Evolutionary conservation across 2,329 filamentous ascomycete genomes (phyloP).

Genomic region (Aspergillus calidoustus): DNA sequence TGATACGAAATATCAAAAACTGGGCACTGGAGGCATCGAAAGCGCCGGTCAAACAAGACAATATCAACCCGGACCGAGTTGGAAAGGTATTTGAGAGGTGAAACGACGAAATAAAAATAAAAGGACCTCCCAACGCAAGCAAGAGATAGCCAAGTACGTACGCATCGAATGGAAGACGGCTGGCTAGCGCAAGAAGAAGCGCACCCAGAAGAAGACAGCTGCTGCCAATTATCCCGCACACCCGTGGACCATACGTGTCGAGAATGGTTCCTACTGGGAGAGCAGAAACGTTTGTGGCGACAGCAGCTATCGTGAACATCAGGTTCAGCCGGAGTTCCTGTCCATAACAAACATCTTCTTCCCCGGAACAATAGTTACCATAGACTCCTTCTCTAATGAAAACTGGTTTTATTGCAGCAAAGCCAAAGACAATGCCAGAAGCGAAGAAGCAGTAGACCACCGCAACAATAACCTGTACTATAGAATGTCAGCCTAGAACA

Average conservation of each 20-base stretch:
- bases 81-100: slow-evolving; percentile 86
- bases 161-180: slow-evolving; percentile 70
- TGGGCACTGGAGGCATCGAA: slow-evolving; percentile 83
- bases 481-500: slow-evolving; percentile 12
- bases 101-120: slow-evolving; percentile 81
- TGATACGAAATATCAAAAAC: slow-evolving; percentile 73
- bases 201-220: slow-evolving; percentile 72
- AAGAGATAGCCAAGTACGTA: slow-evolving; percentile 76
- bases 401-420: slow-evolving; percentile 81
- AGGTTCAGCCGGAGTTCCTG: slow-evolving; percentile 73
- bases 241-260: slow-evolving; percentile 78
- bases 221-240: slow-evolving; percentile 74
- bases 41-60: slow-evolving; percentile 78
- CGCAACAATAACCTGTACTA: slow-evolving; percentile 71
- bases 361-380: slow-evolving; percentile 62
- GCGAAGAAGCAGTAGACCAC: slow-evolving; percentile 76
- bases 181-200: slow-evolving; percentile 71
- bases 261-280: slow-evolving; percentile 84
- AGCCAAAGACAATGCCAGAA: slow-evolving; percentile 81
- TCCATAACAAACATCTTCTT: slow-evolving; percentile 61
- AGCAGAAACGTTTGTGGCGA: slow-evolving; percentile 84
- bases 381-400: slow-evolving; percentile 77
- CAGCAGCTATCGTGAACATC: slow-evolving; percentile 90
- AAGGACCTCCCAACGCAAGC: slow-evolving; percentile 77
- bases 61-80: slow-evolving; percentile 73